Evolutionary conservation across 768 basidiomycete genomes (phyloP).

Genomic region (Chalciporus pseudorubinellus): DNA sequence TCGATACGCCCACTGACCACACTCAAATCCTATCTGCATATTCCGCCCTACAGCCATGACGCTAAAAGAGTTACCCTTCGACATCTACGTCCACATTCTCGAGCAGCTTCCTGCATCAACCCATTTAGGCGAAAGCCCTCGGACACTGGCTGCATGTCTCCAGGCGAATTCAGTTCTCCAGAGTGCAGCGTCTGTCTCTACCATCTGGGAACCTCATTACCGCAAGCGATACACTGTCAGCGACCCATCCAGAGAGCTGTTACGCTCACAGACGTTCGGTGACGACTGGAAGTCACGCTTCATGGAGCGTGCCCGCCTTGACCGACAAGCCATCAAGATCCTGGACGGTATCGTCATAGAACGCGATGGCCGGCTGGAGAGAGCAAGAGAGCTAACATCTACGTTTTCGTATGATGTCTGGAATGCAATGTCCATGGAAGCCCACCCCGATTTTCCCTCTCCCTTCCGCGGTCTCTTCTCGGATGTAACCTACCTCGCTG

Average conservation of each 20-base stretch:
- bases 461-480: constrained; percentile 21
- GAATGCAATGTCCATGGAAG: constrained; percentile 48
- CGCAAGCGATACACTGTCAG: constrained; percentile 44
- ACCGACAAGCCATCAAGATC: constrained; percentile 39
- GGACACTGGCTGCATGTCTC: constrained; percentile 42
- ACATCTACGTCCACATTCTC: constrained; percentile 39
- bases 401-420: constrained; percentile 52
- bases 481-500: neutral
- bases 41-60: constrained; percentile 15
- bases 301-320: constrained; percentile 41
- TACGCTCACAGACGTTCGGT: constrained; percentile 27
- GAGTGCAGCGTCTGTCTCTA: constrained; percentile 40
- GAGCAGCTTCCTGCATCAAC: constrained; percentile 29
- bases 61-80: constrained; percentile 29
- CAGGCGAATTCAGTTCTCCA: constrained; percentile 38
- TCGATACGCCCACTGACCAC: neutral
- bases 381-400: constrained; percentile 39
- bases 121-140: constrained; percentile 22
- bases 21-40: neutral
- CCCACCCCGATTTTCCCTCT: constrained; percentile 34
- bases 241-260: constrained; percentile 36
- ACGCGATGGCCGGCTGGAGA: constrained; percentile 37
- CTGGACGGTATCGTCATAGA: constrained; percentile 41
- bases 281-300: constrained; percentile 51
- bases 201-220: constrained; percentile 56